A percentile compares a stretch with the other conserved stretches of the same genome.
These are phyloP conservation scores for Neofusicoccum cordaticola DNA, from an alignment of 2,329 filamentous ascomycete species.

Conservation along the genomic window DNA sequence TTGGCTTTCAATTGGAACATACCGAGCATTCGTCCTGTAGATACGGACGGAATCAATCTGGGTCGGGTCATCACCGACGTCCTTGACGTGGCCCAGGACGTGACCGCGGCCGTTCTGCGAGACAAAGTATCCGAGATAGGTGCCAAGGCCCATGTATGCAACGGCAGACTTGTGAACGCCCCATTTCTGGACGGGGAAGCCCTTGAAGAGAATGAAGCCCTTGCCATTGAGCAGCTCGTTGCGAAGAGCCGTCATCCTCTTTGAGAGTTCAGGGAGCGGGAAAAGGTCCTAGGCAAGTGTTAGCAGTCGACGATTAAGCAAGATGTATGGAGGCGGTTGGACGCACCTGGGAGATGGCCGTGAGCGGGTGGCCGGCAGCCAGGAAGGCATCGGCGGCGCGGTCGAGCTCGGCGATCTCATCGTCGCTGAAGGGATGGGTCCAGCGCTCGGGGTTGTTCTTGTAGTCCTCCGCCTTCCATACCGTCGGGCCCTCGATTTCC, in stretches of 20 bases:
- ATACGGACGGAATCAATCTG: conserved; percentile 87
- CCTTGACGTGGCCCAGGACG: conserved; percentile 85
- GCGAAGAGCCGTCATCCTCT: conserved; percentile 55
- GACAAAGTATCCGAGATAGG: conserved; percentile 83
- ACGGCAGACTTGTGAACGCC: conserved; percentile 75
- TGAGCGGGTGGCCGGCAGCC: conserved; percentile 62
- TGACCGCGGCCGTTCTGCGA: conserved; percentile 83
- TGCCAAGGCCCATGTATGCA: conserved; percentile 85
- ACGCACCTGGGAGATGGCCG: conserved; percentile 63
- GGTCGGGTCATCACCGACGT: conserved; percentile 75
- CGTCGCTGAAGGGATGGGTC: conserved; percentile 66
- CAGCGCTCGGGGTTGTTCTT: conserved; percentile 63
- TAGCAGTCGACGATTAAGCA: not conserved
- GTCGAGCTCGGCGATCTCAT: conserved; percentile 67
- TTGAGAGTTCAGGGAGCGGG: conserved; percentile 55
- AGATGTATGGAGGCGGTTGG: too few relatives aligned
- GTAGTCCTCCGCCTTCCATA: conserved; percentile 69
- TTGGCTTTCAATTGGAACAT: conserved; percentile 18
- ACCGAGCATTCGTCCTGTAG: conserved; percentile 78
- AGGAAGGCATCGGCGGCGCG: conserved; percentile 68
- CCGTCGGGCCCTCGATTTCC: conserved; percentile 67
- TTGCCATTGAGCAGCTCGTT: conserved; percentile 76
- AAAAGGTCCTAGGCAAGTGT: conserved; percentile 51
- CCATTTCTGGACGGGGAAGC: conserved; percentile 75
- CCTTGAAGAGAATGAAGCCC: conserved; percentile 87